These are phyloP conservation scores for Laetiporus sulphureus DNA, from an alignment of 1,284 basidiomycete genomes.

Conservation along the genomic window DNA sequence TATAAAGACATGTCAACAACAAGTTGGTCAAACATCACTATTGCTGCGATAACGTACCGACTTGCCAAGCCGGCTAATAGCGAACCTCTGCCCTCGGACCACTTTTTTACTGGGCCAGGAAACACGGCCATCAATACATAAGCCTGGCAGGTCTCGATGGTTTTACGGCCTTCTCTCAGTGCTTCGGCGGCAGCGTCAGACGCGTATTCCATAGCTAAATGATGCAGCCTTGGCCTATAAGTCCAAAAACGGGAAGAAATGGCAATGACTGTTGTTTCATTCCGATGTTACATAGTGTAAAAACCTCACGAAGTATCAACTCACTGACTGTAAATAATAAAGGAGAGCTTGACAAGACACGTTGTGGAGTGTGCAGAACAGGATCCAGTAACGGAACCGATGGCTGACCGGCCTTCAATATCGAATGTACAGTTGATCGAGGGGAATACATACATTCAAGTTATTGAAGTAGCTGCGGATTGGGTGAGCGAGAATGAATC, in stretches of 20 bases:
- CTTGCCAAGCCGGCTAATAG: slow-evolving; percentile 54
- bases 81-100: slow-evolving; percentile 52
- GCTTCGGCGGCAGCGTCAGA: slow-evolving; percentile 44
- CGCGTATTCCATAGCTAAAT: slow-evolving; percentile 45
- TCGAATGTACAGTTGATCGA: no score
- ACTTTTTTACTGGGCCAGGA: slow-evolving; percentile 48
- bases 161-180: slow-evolving; percentile 41
- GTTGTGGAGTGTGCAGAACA: slow-evolving; percentile 44
- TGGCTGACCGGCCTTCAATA: slow-evolving; percentile 32
- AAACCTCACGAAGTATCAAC: slow-evolving; percentile 20
- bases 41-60: slow-evolving; percentile 26
- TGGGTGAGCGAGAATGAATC: background rate
- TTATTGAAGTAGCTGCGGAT: slow-evolving; percentile 41
- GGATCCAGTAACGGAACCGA: slow-evolving; percentile 51
- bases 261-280: slow-evolving; percentile 36
- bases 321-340: slow-evolving; percentile 57
- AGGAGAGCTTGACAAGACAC: slow-evolving; percentile 41
- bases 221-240: slow-evolving; percentile 36
- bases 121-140: slow-evolving; percentile 46
- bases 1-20: slow-evolving; percentile 16
- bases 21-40: background rate
- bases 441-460: slow-evolving; percentile 44
- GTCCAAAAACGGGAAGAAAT: slow-evolving; percentile 43
- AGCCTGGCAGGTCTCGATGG: slow-evolving; percentile 52
- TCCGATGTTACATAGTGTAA: background rate